Base-by-base conservation (phyloP, 2,329 filamentous ascomycete species). In the Pestalotiopsis sp. region DNA sequence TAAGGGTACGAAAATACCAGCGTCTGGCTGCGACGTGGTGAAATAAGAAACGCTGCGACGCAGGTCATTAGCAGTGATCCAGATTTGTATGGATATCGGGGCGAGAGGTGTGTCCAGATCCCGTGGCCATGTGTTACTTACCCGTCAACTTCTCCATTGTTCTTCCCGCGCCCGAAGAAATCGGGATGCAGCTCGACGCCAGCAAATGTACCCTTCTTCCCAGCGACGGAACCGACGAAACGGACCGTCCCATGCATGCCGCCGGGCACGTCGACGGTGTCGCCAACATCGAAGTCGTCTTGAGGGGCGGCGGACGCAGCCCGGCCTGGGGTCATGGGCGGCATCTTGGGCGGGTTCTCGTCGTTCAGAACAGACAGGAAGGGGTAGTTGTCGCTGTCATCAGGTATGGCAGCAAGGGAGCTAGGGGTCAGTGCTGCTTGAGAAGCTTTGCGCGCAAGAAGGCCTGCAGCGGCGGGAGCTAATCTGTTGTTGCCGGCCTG, bases 61-160 rank as follows among this genome's bases (percentile, higher is more conserved):
- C 45, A 36, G 64, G 36, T 14, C 61, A 66, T 74, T 74, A 74
- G 73, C 41, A 7, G 36, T 67, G 25, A 45, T n/a, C 20, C 14
- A 62, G 31, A 36, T 25, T 4, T 17, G n/a, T 45, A 25, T 4
- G 64, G 49, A 66, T n/a, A 36, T 31, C 41, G 31, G 17, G 25
- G 61, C 14, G 31, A 36, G 31, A 36, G 31, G 31, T 36, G 31
- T 36, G 31, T 23, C n/a, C 17, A 64, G 39, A 62, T n/a, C 41
- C 23, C 38, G 12, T 14, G 55, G 41, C 23, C n/a, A 12, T 55
- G 67, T 60, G 49, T 67, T 49, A 77, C 89, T 81, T 86, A 95
- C 93, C 95, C 96, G 74, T 98, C 95, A 67, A 98, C 96, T 79
- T 97, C 95, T 71, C 96, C 96, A 76, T 89, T 97, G 78, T 99